These are phyloP conservation scores for Diplosphaera chodatii DNA, from an alignment of 139 green algal species.

Conservation along the genomic window DNA sequence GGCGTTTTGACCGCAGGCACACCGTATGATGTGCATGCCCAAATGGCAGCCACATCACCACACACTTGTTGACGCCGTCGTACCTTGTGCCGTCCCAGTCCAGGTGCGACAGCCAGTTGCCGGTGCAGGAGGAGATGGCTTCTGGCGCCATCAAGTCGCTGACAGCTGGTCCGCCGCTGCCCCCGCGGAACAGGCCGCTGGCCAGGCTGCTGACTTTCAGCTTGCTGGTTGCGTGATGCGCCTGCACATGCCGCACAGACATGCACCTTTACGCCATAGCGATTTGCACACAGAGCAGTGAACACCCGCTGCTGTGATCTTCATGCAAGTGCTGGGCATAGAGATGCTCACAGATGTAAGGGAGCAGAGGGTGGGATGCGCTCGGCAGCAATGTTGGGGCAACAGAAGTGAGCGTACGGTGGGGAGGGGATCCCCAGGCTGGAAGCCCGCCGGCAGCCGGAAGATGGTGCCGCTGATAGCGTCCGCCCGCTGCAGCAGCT, in stretches of 20 bases:
- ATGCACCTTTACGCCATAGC: too few species aligned
- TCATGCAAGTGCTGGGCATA: too few species aligned
- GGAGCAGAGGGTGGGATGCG: too few species aligned
- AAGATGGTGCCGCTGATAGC: conserved; percentile 53
- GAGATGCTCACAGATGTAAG: too few species aligned
- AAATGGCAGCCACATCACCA: too few species aligned
- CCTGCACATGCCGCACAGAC: neutral
- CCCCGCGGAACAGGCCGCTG: neutral
- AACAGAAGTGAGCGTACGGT: neutral
- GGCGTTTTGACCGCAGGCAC: too few species aligned
- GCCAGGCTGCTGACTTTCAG: conserved; percentile 1
- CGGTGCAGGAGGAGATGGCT: conserved; percentile 24
- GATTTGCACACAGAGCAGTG: too few species aligned
- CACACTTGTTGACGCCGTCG: too few species aligned
- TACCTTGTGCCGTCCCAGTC: neutral
- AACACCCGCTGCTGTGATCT: too few species aligned
- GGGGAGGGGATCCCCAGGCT: neutral
- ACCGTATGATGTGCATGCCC: too few species aligned
- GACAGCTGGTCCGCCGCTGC: conserved; percentile 4
- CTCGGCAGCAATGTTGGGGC: neutral
- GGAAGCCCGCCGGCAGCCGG: neutral
- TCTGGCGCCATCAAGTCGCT: conserved; percentile 4
- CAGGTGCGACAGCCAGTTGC: conserved; percentile 77
- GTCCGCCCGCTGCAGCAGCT: conserved; percentile 47
- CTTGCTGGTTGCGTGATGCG: neutral